Conservation (phyloP, 2,329 filamentous ascomycete genomes). For the Lasiodiplodia theobromae region DNA sequence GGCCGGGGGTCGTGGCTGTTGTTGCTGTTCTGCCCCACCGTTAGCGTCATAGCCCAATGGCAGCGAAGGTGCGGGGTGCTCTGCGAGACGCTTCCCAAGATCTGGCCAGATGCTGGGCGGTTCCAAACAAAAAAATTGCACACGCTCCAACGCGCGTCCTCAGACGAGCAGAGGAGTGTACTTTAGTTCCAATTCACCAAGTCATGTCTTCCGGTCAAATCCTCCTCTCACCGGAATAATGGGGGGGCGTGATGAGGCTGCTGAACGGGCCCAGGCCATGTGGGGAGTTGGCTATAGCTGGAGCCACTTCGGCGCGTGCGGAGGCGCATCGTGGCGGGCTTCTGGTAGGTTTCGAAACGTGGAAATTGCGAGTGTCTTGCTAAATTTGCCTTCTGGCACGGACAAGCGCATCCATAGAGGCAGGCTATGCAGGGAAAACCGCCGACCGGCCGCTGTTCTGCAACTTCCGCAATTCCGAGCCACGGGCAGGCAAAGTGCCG, state of each 20-base stretch:
- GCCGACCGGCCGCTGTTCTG: neutral
- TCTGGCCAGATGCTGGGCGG: neutral
- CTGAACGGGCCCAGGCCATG: neutral
- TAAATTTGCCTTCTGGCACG: neutral
- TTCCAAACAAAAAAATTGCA: neutral
- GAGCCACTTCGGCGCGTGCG: neutral
- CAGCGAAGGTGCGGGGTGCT: conserved; percentile 17
- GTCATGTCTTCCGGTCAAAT: conserved; percentile 6
- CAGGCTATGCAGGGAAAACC: neutral
- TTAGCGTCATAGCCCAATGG: conserved; percentile 19
- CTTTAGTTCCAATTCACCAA: neutral
- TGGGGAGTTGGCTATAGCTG: neutral
- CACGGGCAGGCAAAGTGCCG: conserved; percentile 17
- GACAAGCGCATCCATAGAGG: conserved; percentile 7
- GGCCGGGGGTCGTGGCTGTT: neutral
- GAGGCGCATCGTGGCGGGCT: neutral
- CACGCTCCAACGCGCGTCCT: neutral
- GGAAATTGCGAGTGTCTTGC: conserved; percentile 8
- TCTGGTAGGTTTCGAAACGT: neutral
- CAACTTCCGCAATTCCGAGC: conserved; percentile 11
- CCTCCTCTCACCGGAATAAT: neutral
- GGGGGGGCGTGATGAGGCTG: neutral
- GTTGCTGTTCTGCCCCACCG: conserved; percentile 21
- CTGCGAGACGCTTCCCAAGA: neutral
- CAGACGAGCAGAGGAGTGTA: neutral